Evolutionary conservation across 805 yeast species (phyloP), one percentile per base, ranked within the genome.

Genomic region (Candida alai): DNA sequence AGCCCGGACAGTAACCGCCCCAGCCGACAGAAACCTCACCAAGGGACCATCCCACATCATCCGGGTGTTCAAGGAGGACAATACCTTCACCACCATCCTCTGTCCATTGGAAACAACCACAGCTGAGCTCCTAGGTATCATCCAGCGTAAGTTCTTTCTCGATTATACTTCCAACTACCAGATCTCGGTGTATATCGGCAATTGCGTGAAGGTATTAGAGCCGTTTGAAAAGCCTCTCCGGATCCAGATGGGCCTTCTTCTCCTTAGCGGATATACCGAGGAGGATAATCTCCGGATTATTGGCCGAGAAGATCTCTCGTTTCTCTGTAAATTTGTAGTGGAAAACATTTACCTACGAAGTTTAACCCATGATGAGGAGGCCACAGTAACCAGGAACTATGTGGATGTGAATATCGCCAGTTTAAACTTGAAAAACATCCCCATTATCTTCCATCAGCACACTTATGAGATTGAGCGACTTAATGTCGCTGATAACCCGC

Each of bases 401-500:
- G 78, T 80, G 15, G 77, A 79, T 52, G 94, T 86, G 8, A 77
- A 84, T 52, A 68, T 88, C 41, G 73, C 79, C 24, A 76, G 83
- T 36, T 72, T 83, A 65, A 80, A 83, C 46, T 64, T 89, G 36
- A 86, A 85, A 42, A 85, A 86, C 13, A 84, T 90, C 6, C 97
- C 97, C 0, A 82, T 86, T 35, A 71, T 83, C 19, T 75, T 89
- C 42, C 87, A 82, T 52, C 84, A 78, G 45, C 84, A 78, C 40
- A 84, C 95, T 1, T 74, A 80, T 36, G 90, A 85, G 42, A 86
- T 89, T 38, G 84, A 83, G 46, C 71, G 80, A 41, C 66, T 89
- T 41, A 90, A 89, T 56, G 86, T 87, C 6, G 83, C 94, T 2
- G 77, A 82, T 42, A 89, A 89, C 53, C 95, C 96, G 4, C 83